phyloP scores from a whole-genome alignment of 257 asterid genomes.

The Eucommia ulmoides region DNA sequence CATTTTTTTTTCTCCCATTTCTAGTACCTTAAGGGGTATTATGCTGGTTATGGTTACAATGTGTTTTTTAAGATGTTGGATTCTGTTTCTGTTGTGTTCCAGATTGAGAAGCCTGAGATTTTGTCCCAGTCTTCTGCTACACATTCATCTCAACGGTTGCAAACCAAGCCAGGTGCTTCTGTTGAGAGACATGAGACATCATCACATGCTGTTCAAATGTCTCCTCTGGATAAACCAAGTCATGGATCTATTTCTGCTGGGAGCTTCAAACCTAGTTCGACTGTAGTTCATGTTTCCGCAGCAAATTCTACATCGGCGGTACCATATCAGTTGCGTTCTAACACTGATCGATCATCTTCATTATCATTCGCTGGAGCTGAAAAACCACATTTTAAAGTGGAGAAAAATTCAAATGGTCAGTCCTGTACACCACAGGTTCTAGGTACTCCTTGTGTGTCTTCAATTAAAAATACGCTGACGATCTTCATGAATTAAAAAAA shows the following conservation, averaged over 20 bases:
- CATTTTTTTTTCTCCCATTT: no score
- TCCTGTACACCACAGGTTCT: slow-evolving; percentile 40
- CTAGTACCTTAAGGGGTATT: no score
- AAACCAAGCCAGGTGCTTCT: slow-evolving; percentile 27
- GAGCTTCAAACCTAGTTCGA: slow-evolving; percentile 33
- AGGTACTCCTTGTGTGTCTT: slow-evolving; percentile 31
- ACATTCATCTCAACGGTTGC: slow-evolving; percentile 41
- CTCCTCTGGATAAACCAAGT: slow-evolving; percentile 44
- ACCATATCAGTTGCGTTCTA: slow-evolving; percentile 72
- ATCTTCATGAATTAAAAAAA: no score
- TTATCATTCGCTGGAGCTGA: slow-evolving; percentile 48
- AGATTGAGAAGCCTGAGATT: slow-evolving; percentile 79
- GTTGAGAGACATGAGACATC: slow-evolving; percentile 41
- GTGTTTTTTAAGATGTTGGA: neutral
- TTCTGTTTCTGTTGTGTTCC: slow-evolving; percentile 7
- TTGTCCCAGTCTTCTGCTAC: slow-evolving; percentile 37
- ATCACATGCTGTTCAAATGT: slow-evolving; percentile 29
- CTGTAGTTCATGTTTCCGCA: slow-evolving; percentile 29
- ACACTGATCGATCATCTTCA: slow-evolving; percentile 38
- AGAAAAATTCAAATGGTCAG: slow-evolving; percentile 60
- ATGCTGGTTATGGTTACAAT: neutral
- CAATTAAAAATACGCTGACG: neutral
- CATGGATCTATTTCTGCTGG: slow-evolving; percentile 40
- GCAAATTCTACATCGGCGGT: slow-evolving; percentile 41
- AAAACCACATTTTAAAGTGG: slow-evolving; percentile 48